Conservation (phyloP, 2,329 filamentous ascomycete genomes). For the Fusarium sp. region DNA sequence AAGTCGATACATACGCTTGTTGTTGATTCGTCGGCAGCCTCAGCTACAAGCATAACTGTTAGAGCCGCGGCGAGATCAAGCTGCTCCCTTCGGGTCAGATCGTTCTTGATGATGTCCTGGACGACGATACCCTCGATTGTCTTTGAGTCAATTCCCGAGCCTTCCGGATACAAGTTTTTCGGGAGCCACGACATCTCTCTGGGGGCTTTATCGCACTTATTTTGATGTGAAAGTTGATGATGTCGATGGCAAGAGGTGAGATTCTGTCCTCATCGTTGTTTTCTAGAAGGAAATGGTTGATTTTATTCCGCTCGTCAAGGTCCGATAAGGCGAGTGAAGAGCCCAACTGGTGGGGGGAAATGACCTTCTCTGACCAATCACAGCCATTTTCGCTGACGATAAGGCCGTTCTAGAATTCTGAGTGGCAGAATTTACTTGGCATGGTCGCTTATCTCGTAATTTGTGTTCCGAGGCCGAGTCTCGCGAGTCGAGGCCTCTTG, state of each 20-base stretch:
- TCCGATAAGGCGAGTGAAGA: slow-evolving; percentile 26
- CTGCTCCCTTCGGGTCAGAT: background rate
- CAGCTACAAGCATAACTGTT: slow-evolving; percentile 7
- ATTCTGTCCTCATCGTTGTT: slow-evolving; percentile 3
- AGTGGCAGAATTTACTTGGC: background rate
- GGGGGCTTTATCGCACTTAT: background rate
- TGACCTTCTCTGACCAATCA: slow-evolving; percentile 6
- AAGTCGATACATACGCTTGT: slow-evolving; percentile 20
- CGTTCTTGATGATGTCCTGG: slow-evolving; percentile 20
- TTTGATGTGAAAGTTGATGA: background rate
- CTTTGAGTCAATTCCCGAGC: background rate
- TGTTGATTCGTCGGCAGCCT: slow-evolving; percentile 6
- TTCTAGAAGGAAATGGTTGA: slow-evolving; percentile 8
- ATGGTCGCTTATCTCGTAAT: slow-evolving; percentile 15
- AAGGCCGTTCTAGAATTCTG: slow-evolving; percentile 29
- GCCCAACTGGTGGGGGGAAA: slow-evolving; percentile 11
- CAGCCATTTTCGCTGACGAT: background rate
- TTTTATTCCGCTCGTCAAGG: slow-evolving; percentile 19
- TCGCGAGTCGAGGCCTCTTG: background rate
- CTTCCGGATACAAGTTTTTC: background rate
- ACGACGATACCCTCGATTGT: slow-evolving; percentile 15
- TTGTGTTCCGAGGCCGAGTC: background rate
- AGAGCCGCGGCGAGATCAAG: slow-evolving; percentile 17
- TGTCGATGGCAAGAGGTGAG: slow-evolving; percentile 15
- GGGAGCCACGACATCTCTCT: background rate